phyloP scores from a whole-genome alignment of 129 eudicot genomes.

The Helichrysum umbraculigerum region DNA sequence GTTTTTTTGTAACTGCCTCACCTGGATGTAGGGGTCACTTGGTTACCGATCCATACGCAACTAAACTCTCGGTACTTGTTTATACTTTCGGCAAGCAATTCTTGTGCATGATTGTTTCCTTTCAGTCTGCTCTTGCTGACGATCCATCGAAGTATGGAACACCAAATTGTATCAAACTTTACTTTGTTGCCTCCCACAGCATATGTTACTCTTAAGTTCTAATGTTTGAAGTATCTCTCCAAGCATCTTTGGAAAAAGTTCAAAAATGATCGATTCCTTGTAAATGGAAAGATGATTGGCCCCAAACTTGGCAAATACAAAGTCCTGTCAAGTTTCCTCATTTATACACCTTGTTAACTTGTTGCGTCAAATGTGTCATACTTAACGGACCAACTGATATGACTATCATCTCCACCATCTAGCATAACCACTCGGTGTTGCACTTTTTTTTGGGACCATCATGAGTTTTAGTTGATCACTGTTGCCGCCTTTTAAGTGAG shows the following conservation, averaged over 20 bases:
- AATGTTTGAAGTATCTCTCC: background rate
- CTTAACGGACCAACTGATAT: too few species aligned
- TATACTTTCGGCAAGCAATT: background rate
- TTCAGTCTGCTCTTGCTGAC: background rate
- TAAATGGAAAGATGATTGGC: background rate
- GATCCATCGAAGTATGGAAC: background rate
- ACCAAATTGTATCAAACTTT: background rate
- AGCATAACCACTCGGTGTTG: background rate
- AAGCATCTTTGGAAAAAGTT: too few species aligned
- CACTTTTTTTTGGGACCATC: background rate
- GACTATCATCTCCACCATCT: too few species aligned
- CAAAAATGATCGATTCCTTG: too few species aligned
- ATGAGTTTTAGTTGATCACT: background rate
- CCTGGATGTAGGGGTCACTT: too few species aligned
- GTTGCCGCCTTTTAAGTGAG: background rate
- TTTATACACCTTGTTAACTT: too few species aligned
- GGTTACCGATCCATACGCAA: too few species aligned
- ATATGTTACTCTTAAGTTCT: background rate
- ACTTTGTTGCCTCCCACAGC: background rate
- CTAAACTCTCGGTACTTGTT: background rate
- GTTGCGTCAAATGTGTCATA: too few species aligned
- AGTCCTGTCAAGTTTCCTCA: too few species aligned
- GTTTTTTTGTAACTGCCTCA: too few species aligned
- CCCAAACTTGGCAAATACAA: background rate
- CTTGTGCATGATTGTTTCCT: background rate